These are phyloP conservation scores for Purpureocillium lavendulum DNA, from an alignment of 2,329 filamentous ascomycete species.

Conservation along the genomic window DNA sequence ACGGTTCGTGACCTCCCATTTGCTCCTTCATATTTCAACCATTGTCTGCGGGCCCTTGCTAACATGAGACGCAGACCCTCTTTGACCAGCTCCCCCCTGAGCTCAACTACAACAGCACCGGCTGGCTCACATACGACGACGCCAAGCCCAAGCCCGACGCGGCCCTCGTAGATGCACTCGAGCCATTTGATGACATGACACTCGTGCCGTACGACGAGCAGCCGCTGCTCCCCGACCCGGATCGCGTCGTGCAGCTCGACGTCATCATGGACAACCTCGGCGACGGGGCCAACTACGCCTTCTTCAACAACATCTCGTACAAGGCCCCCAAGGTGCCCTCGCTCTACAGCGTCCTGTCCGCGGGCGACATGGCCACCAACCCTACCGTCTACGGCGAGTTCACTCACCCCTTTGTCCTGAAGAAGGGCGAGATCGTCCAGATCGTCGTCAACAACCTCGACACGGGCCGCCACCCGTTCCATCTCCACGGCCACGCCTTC, in stretches of 20 bases:
- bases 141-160: slow-evolving; percentile 38
- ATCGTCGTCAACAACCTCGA: slow-evolving; percentile 73
- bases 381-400: slow-evolving; percentile 56
- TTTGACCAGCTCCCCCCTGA: slow-evolving; percentile 61
- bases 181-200: slow-evolving; percentile 65
- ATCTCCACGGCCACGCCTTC: slow-evolving; percentile 70
- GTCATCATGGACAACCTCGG: slow-evolving; percentile 54
- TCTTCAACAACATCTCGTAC: slow-evolving; percentile 75
- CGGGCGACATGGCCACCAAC: slow-evolving; percentile 50
- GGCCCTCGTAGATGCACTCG: slow-evolving; percentile 49
- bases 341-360: slow-evolving; percentile 65
- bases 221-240: slow-evolving; percentile 50
- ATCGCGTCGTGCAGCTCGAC: slow-evolving; percentile 54
- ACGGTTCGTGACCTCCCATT: slow-evolving; percentile 30
- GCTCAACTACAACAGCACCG: slow-evolving; percentile 61
- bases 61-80: slow-evolving; percentile 34
- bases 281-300: slow-evolving; percentile 53
- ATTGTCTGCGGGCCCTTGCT: neutral
- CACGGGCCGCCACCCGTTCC: slow-evolving; percentile 63
- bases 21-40: neutral
- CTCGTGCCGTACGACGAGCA: slow-evolving; percentile 62
- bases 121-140: slow-evolving; percentile 53
- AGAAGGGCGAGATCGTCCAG: slow-evolving; percentile 60
- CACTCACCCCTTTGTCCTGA: slow-evolving; percentile 59
- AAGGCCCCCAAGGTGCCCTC: slow-evolving; percentile 66